Percentiles rank a stretch among this genome's conserved stretches.
These are phyloP conservation scores for Kernera saxatilis DNA, from an alignment of 345 rosid genomes.

Conservation along the genomic window DNA sequence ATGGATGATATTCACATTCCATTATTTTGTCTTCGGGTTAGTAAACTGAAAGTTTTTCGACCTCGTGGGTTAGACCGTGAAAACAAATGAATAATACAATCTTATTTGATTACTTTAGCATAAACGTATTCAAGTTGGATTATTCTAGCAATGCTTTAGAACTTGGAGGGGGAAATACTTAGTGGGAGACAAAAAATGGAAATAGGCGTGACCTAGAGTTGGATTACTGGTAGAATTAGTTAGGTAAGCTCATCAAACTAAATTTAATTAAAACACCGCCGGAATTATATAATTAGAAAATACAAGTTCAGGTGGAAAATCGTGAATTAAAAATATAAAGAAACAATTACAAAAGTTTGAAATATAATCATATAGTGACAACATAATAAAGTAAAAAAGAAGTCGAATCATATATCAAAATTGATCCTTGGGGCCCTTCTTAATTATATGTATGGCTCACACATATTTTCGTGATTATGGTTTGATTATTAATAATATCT, in stretches of 20 bases:
- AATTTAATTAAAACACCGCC: background rate
- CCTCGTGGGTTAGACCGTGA: too few relatives aligned
- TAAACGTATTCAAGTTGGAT: background rate
- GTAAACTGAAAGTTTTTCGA: too few relatives aligned
- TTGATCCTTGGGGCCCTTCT: background rate
- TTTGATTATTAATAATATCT: background rate
- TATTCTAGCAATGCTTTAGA: background rate
- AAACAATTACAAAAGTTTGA: background rate
- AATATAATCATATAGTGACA: background rate
- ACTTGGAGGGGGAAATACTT: background rate
- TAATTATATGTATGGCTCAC: background rate
- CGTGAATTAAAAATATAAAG: background rate
- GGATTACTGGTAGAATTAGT: background rate
- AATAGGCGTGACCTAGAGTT: background rate
- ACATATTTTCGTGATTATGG: background rate
- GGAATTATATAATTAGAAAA: background rate
- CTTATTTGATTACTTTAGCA: too few relatives aligned
- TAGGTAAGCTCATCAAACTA: background rate
- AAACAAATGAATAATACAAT: too few relatives aligned
- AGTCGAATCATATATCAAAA: conserved; percentile 6
- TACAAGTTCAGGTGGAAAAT: background rate
- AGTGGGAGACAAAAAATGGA: conserved; percentile 21
- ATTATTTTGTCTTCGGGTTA: background rate
- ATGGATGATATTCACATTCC: background rate
- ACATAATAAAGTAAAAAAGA: background rate